Percentiles rank a stretch among this genome's conserved stretches.
phyloP scores from a whole-genome alignment of 768 basidiomycete species.

The Amanita molliuscula region DNA sequence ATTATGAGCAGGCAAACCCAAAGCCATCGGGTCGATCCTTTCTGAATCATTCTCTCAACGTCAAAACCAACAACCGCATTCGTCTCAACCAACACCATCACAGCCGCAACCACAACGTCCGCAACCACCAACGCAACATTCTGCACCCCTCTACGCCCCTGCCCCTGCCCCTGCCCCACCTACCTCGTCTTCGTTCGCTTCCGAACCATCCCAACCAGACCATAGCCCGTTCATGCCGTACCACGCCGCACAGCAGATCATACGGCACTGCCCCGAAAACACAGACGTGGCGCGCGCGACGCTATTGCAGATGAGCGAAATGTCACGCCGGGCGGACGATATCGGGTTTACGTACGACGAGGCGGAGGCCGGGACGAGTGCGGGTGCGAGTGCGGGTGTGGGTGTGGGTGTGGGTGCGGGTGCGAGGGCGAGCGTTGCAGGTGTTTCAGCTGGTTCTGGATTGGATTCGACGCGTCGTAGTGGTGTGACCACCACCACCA shows the following conservation, averaged over 20 bases:
- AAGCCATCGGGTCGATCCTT: background rate
- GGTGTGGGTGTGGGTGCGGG: background rate
- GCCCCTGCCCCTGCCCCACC: background rate
- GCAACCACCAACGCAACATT: background rate
- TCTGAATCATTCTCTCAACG: too few relatives aligned
- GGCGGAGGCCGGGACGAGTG: background rate
- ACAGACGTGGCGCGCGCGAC: slow-evolving; percentile 57
- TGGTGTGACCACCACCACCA: background rate
- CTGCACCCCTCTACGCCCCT: background rate
- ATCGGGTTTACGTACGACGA: slow-evolving; percentile 5
- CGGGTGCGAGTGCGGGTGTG: background rate
- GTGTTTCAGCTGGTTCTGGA: background rate
- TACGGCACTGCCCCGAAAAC: slow-evolving; percentile 21
- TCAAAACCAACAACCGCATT: background rate
- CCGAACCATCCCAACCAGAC: slow-evolving; percentile 8
- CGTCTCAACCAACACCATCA: background rate
- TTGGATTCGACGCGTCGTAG: background rate
- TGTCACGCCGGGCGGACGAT: slow-evolving; percentile 50
- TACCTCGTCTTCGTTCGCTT: background rate
- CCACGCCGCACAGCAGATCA: slow-evolving; percentile 41
- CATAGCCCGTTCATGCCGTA: slow-evolving; percentile 46
- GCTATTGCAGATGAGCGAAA: slow-evolving; percentile 71
- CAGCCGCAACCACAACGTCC: slow-evolving; percentile 1
- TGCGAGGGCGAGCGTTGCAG: background rate
- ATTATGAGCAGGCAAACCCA: background rate